A percentile compares a stretch with the other conserved stretches of the same genome.
Evolutionary conservation across 331 rosid genomes (phyloP).

Genomic region (Quercus phellos): DNA sequence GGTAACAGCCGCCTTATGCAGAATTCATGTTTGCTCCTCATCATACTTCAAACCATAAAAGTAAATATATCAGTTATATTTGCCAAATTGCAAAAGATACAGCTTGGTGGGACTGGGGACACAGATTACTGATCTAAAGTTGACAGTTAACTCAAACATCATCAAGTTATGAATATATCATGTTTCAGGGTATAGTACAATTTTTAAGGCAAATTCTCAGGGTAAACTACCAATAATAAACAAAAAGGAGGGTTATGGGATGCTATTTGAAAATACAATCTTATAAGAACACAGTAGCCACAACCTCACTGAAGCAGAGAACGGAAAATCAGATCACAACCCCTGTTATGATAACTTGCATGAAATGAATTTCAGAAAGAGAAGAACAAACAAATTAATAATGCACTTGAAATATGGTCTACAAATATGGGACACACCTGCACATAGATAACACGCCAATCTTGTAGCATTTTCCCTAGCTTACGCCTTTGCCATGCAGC

Average conservation of each 20-base stretch:
- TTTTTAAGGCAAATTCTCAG: not conserved
- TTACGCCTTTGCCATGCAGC: constrained; percentile 98
- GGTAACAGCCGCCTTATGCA: not conserved
- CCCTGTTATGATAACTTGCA: not conserved
- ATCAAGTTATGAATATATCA: not conserved
- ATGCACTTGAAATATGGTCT: not conserved
- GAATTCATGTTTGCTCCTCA: not conserved
- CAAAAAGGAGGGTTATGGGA: not conserved
- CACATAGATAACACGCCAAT: constrained; percentile 79
- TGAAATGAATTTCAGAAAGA: not conserved
- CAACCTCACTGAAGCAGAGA: not conserved
- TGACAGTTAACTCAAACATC: not conserved
- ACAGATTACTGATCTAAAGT: not conserved
- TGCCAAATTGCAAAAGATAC: not conserved
- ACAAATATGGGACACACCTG: constrained; percentile 56
- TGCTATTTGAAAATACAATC: not conserved
- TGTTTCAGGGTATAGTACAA: not conserved
- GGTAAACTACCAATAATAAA: not conserved
- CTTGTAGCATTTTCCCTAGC: constrained; percentile 93
- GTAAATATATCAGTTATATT: not conserved
- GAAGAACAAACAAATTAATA: too few species aligned
- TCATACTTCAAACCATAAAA: not conserved
- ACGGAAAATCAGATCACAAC: not conserved
- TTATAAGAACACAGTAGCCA: not conserved
- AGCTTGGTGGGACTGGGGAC: not conserved